Percentiles rank a stretch among this genome's conserved stretches.
Evolutionary conservation across 805 yeast species (phyloP).

Genomic region (Isabelozyma pseudorhagii): DNA sequence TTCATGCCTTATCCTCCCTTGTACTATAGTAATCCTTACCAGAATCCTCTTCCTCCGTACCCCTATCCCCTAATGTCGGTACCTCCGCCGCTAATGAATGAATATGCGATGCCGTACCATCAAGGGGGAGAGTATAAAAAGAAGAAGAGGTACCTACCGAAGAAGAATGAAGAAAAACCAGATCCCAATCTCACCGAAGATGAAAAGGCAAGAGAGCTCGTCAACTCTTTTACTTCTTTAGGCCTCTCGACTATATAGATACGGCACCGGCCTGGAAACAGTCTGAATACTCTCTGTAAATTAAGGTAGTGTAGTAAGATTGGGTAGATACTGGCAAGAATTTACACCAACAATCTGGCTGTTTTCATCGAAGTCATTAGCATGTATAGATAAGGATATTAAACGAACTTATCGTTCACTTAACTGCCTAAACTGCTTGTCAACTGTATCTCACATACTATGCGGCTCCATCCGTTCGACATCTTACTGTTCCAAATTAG

Average conservation of each 20-base stretch:
- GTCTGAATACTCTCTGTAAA: too few species aligned
- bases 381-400: too few species aligned
- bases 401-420: too few species aligned
- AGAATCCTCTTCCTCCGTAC: neutral
- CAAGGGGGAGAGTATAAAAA: neutral
- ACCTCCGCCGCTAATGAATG: neutral
- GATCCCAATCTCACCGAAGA: slow-evolving; percentile 16
- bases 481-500: too few species aligned
- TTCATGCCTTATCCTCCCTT: slow-evolving; percentile 7
- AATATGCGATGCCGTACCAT: neutral
- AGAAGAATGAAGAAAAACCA: slow-evolving; percentile 2
- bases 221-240: slow-evolving; percentile 15
- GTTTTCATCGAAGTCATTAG: too few species aligned
- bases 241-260: slow-evolving; percentile 1
- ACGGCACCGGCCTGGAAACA: neutral
- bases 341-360: too few species aligned
- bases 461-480: too few species aligned
- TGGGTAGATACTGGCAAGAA: too few species aligned
- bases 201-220: slow-evolving; percentile 27
- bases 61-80: neutral
- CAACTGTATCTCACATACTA: too few species aligned
- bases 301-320: too few species aligned
- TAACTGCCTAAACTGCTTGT: too few species aligned
- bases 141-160: neutral
- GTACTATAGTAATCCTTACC: slow-evolving; percentile 3